Conservation (phyloP, 306 rosid species). For the Sesbania bispinosa region DNA sequence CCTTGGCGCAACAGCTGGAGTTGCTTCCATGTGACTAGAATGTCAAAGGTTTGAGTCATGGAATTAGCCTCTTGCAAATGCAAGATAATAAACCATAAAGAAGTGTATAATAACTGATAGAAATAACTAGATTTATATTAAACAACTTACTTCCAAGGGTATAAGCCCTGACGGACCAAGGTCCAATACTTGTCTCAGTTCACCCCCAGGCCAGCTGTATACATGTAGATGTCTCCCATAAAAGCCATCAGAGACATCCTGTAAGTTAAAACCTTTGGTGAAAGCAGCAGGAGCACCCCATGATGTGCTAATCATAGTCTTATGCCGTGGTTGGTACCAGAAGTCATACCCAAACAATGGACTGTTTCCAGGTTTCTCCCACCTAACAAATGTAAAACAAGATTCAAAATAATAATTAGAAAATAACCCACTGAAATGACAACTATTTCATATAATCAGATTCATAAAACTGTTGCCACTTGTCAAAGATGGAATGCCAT, state of each 20-base stretch:
- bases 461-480: no score
- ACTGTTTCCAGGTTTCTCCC: conserved; percentile 96
- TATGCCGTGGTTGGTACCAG: conserved; percentile 94
- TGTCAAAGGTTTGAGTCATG: no score
- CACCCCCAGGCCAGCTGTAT: conserved; percentile 91
- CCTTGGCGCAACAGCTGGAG: no score
- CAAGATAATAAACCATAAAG: no score
- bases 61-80: no score
- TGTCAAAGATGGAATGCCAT: no score
- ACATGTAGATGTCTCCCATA: conserved; percentile 92
- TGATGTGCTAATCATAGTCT: conserved; percentile 91
- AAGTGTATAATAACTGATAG: no score
- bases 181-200: conserved; percentile 86
- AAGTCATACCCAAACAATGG: conserved; percentile 91
- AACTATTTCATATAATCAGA: no score
- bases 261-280: conserved; percentile 70
- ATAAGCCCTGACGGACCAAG: conserved; percentile 78
- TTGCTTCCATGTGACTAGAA: no score
- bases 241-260: conserved; percentile 71
- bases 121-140: no score
- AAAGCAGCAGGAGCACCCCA: conserved; percentile 98
- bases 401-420: no score
- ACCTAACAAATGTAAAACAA: conserved; percentile 46
- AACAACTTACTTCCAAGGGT: conserved; percentile 69
- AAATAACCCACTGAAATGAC: no score